These are phyloP conservation scores for Clonostachys solani DNA, from an alignment of 2,329 filamentous ascomycete species.

Conservation along the genomic window DNA sequence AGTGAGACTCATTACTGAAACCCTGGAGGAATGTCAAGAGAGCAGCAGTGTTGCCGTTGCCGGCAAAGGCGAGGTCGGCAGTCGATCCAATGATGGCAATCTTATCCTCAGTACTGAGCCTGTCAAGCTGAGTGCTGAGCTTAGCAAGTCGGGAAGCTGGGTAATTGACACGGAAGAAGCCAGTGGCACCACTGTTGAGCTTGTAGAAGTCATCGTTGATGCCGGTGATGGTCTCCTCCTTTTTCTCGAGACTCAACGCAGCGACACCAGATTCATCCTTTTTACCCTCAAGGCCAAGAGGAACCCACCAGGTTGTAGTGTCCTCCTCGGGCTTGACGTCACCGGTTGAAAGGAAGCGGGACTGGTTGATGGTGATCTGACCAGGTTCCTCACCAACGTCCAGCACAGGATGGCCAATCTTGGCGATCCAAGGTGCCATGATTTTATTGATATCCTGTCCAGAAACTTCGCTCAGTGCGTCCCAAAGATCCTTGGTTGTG, in stretches of 20 bases:
- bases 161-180: slow-evolving; percentile 91
- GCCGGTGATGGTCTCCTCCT: slow-evolving; percentile 70
- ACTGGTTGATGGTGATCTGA: slow-evolving; percentile 79
- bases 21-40: slow-evolving; percentile 80
- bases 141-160: slow-evolving; percentile 77
- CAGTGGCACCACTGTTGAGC: slow-evolving; percentile 83
- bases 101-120: slow-evolving; percentile 81
- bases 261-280: slow-evolving; percentile 57
- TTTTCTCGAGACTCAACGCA: slow-evolving; percentile 66
- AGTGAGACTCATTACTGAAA: slow-evolving; percentile 78
- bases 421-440: slow-evolving; percentile 93
- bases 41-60: slow-evolving; percentile 75
- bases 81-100: slow-evolving; percentile 90
- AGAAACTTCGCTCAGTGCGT: slow-evolving; percentile 80
- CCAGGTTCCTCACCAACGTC: slow-evolving; percentile 80
- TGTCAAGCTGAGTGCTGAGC: slow-evolving; percentile 71
- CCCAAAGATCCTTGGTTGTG: slow-evolving; percentile 88
- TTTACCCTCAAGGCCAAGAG: slow-evolving; percentile 79
- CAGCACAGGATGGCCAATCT: slow-evolving; percentile 90
- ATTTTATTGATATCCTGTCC: slow-evolving; percentile 80
- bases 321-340: slow-evolving; percentile 91
- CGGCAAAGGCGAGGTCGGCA: slow-evolving; percentile 82
- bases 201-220: slow-evolving; percentile 85
- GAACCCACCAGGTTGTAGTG: slow-evolving; percentile 92
- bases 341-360: slow-evolving; percentile 85